Conservation (phyloP, 306 rosid species). For the Malus fusca region DNA sequence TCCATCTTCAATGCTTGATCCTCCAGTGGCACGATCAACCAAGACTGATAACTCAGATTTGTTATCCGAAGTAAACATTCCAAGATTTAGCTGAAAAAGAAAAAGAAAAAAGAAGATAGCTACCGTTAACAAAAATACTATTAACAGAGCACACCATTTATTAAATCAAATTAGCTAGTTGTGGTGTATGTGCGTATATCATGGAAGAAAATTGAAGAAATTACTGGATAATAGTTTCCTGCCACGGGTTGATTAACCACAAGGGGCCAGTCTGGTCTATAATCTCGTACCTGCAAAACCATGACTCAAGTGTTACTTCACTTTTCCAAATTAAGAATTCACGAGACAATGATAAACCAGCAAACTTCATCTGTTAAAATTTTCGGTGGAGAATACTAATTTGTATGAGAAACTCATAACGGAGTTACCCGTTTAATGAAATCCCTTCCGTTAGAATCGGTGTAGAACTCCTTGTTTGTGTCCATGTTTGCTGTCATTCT, state of each 20-base stretch:
- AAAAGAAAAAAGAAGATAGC: neutral
- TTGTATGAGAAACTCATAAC: neutral
- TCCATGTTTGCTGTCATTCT: constrained; percentile 65
- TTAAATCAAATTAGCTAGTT: neutral
- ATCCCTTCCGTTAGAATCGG: constrained; percentile 92
- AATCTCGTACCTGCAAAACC: constrained; percentile 60
- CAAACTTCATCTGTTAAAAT: neutral
- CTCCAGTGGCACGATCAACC: constrained; percentile 90
- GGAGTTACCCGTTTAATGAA: constrained; percentile 67
- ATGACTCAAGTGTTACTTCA: neutral
- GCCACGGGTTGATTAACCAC: constrained; percentile 72
- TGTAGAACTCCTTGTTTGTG: constrained; percentile 65
- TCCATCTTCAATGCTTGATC: constrained; percentile 74
- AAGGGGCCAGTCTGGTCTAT: constrained; percentile 78
- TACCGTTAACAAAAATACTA: neutral
- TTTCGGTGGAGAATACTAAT: neutral
- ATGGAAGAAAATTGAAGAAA: neutral
- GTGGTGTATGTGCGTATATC: neutral
- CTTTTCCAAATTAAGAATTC: neutral
- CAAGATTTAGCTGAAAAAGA: constrained; percentile 65
- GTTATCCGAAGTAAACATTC: constrained; percentile 56
- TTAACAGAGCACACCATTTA: neutral
- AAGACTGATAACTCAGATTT: constrained; percentile 72
- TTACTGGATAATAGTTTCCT: constrained; percentile 97
- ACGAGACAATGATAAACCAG: neutral